Evolutionary conservation across 2,329 filamentous ascomycete species (phyloP).

Genomic region (Lecanicillium sp.): DNA sequence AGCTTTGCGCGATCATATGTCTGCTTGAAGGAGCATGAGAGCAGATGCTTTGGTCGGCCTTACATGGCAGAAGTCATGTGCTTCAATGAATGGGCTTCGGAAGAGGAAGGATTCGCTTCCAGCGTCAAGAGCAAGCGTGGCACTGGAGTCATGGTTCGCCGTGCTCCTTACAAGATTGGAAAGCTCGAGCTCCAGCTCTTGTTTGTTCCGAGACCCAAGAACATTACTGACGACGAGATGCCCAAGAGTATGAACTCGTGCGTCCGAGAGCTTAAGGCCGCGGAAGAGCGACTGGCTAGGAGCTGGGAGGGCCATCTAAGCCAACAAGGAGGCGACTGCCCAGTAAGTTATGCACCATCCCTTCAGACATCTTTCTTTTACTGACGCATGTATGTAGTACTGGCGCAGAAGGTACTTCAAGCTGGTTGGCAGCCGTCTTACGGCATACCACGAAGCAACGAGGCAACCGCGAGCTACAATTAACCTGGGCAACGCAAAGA

Average conservation of each 20-base stretch:
- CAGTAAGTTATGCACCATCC: conserved; percentile 56
- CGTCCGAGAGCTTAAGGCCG: conserved; percentile 85
- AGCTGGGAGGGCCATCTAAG: conserved; percentile 85
- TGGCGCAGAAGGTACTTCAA: conserved; percentile 98
- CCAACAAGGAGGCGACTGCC: conserved; percentile 96
- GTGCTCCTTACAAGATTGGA: conserved; percentile 92
- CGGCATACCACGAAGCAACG: conserved; percentile 92
- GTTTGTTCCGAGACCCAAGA: conserved; percentile 89
- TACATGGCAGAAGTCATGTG: conserved; percentile 84
- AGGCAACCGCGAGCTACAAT: conserved; percentile 94
- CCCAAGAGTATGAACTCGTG: conserved; percentile 99
- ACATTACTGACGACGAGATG: conserved; percentile 86
- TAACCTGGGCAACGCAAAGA: conserved; percentile 86
- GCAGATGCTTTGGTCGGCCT: conserved; percentile 78
- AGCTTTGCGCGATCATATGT: conserved; percentile 94
- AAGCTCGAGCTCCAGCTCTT: conserved; percentile 90
- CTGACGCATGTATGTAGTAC: conserved; percentile 49
- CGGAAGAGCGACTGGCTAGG: conserved; percentile 69
- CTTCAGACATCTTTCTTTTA: conserved; percentile 26
- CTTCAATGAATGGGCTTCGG: conserved; percentile 98
- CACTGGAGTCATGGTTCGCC: conserved; percentile 61
- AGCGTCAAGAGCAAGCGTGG: conserved; percentile 93
- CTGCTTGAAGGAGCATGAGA: conserved; percentile 86
- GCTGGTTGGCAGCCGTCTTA: conserved; percentile 81
- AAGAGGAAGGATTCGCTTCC: conserved; percentile 68